These are phyloP conservation scores for Pelargonium fulgidum DNA, from an alignment of 441 rosid genomes.

Conservation along the genomic window DNA sequence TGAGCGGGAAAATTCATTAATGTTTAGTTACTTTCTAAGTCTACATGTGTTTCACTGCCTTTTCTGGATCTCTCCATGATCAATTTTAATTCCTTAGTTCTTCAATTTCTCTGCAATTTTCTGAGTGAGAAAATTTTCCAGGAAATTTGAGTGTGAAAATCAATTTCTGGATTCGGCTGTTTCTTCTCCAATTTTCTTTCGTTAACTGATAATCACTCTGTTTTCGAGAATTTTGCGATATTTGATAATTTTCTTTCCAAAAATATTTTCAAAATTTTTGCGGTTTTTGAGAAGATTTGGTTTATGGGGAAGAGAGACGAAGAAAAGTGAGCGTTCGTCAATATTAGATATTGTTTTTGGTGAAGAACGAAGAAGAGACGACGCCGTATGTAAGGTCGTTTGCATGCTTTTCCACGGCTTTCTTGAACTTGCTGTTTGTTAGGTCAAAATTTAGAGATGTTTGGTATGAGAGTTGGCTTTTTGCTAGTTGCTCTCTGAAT, in stretches of 20 bases:
- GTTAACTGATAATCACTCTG: neutral
- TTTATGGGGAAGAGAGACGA: neutral
- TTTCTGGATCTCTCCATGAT: no score
- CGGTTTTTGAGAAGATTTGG: neutral
- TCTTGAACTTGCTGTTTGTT: neutral
- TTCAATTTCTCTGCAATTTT: neutral
- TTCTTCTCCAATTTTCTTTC: neutral
- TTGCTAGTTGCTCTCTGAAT: no score
- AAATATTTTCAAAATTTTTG: neutral
- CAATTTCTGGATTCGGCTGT: neutral
- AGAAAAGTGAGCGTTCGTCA: neutral
- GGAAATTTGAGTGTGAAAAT: neutral
- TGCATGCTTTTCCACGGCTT: slow-evolving; percentile 7
- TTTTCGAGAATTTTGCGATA: neutral
- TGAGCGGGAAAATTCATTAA: neutral
- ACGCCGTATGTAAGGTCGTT: neutral
- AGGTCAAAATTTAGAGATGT: neutral
- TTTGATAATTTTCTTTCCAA: neutral
- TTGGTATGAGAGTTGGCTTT: no score
- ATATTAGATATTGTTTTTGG: neutral
- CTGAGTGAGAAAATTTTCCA: neutral
- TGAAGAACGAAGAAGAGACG: neutral
- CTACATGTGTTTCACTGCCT: no score
- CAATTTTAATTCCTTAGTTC: neutral
- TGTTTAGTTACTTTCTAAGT: neutral